Percentiles rank a stretch among this genome's conserved stretches.
These are phyloP conservation scores for Cardiospermum halicacabum DNA, from an alignment of 345 rosid species.

Conservation along the genomic window DNA sequence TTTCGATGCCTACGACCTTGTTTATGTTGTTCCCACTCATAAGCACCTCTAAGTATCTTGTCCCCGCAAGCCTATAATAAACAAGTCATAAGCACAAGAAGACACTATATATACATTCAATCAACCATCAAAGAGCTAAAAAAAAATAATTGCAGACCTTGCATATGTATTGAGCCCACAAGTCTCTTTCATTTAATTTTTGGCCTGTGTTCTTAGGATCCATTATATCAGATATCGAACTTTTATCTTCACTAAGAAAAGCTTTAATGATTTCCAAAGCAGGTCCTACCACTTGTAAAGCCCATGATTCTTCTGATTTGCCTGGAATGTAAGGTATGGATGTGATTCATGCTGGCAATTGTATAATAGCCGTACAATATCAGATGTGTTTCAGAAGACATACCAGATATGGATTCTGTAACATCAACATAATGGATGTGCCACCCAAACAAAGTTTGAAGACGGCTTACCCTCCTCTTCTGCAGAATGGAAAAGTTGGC, in stretches of 20 bases:
- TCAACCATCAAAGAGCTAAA: background rate
- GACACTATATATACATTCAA: background rate
- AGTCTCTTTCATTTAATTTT: conserved; percentile 42
- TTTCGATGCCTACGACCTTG: conserved; percentile 83
- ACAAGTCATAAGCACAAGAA: background rate
- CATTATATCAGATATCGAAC: conserved; percentile 7
- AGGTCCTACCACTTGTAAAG: conserved; percentile 55
- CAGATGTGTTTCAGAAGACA: conserved; percentile 6
- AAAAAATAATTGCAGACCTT: conserved; percentile 47
- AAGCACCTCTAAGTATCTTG: conserved; percentile 79
- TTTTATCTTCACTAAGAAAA: conserved; percentile 38
- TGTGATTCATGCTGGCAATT: conserved; percentile 6
- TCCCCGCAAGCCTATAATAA: conserved; percentile 73
- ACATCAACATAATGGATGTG: conserved; percentile 62
- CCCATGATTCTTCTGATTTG: conserved; percentile 67
- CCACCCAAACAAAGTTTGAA: conserved; percentile 77
- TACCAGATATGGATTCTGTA: conserved; percentile 67
- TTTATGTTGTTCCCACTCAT: conserved; percentile 91
- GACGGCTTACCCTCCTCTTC: conserved; percentile 71
- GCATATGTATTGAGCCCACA: conserved; percentile 86
- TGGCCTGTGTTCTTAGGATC: background rate
- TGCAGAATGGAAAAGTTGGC: conserved; percentile 24
- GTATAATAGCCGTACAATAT: background rate
- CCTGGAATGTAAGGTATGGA: conserved; percentile 32
- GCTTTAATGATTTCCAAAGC: conserved; percentile 41